phyloP scores from a whole-genome alignment of 805 yeast species.

The Myxozyma geophila region DNA sequence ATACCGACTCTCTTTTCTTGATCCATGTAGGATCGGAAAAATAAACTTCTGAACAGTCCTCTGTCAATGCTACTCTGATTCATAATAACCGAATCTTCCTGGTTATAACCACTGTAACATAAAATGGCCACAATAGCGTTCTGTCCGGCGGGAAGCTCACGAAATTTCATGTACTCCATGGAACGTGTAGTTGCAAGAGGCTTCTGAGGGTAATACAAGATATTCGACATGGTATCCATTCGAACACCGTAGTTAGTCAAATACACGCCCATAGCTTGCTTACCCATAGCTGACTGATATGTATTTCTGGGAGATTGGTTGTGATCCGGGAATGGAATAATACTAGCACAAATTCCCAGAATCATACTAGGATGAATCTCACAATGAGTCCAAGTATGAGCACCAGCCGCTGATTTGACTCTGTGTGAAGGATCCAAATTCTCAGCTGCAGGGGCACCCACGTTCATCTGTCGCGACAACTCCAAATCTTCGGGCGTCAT shows the following conservation, averaged over 20 bases:
- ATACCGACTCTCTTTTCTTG: slow-evolving; percentile 98
- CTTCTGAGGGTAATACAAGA: slow-evolving; percentile 95
- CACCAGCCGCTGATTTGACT: slow-evolving; percentile 69
- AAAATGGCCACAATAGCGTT: slow-evolving; percentile 98
- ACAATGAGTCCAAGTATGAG: slow-evolving; percentile 94
- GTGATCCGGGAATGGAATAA: slow-evolving; percentile 99
- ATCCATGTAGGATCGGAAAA: slow-evolving; percentile 97
- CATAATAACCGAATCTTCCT: slow-evolving; percentile 99
- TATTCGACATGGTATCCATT: slow-evolving; percentile 99
- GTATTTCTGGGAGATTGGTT: slow-evolving; percentile 99
- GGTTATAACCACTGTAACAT: slow-evolving; percentile 98
- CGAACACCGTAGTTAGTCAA: slow-evolving; percentile 93
- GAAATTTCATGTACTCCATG: slow-evolving; percentile 94
- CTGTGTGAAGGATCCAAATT: slow-evolving; percentile 78
- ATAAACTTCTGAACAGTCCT: slow-evolving; percentile 92
- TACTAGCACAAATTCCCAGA: slow-evolving; percentile 96
- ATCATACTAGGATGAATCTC: slow-evolving; percentile 99
- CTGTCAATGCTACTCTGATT: slow-evolving; percentile 97
- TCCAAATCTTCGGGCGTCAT: slow-evolving; percentile 98
- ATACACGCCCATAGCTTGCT: slow-evolving; percentile 99
- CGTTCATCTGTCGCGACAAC: slow-evolving; percentile 54
- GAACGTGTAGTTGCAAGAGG: slow-evolving; percentile 97
- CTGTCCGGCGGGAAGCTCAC: slow-evolving; percentile 99
- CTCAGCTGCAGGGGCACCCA: slow-evolving; percentile 51
- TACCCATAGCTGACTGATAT: slow-evolving; percentile 99